Evolutionary conservation across 2,329 filamentous ascomycete genomes (phyloP).

Genomic region (Iodosphaeria phyllophila): DNA sequence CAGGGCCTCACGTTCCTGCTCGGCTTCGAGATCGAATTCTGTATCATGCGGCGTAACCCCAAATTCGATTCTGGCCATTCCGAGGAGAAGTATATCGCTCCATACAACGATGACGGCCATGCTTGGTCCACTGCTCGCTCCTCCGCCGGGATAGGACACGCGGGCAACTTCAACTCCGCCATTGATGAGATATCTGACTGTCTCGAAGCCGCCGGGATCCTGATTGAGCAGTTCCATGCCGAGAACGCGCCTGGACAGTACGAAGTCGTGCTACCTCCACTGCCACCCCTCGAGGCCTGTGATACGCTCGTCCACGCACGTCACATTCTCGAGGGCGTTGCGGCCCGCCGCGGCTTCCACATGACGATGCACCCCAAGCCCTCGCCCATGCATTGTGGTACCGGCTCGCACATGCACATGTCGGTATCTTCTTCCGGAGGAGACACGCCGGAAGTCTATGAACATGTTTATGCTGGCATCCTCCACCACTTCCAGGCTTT

Average conservation of each 20-base stretch:
- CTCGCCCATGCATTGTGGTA: constrained; percentile 35
- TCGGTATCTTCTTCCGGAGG: constrained; percentile 34
- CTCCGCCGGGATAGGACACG: constrained; percentile 32
- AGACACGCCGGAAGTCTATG: constrained; percentile 25
- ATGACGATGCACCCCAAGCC: constrained; percentile 63
- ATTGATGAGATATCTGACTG: constrained; percentile 45
- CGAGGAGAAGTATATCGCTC: constrained; percentile 7
- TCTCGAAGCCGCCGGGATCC: constrained; percentile 42
- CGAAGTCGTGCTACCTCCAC: constrained; percentile 52
- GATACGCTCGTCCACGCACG: constrained; percentile 54
- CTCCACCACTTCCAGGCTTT: constrained; percentile 46
- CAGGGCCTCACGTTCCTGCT: constrained; percentile 40
- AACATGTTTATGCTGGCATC: constrained; percentile 54
- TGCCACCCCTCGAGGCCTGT: constrained; percentile 44
- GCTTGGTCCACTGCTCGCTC: constrained; percentile 51
- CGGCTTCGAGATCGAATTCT: constrained; percentile 70
- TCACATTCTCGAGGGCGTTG: constrained; percentile 47
- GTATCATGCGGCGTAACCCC: constrained; percentile 38
- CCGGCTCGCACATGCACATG: constrained; percentile 51
- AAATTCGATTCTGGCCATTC: constrained; percentile 10
- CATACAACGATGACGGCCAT: constrained; percentile 41
- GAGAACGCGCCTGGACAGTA: constrained; percentile 61
- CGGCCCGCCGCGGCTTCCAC: constrained; percentile 39
- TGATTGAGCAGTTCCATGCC: constrained; percentile 55
- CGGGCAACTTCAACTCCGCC: constrained; percentile 27